phyloP scores from a whole-genome alignment of 306 rosid species.

The Fragaria iinumae region DNA sequence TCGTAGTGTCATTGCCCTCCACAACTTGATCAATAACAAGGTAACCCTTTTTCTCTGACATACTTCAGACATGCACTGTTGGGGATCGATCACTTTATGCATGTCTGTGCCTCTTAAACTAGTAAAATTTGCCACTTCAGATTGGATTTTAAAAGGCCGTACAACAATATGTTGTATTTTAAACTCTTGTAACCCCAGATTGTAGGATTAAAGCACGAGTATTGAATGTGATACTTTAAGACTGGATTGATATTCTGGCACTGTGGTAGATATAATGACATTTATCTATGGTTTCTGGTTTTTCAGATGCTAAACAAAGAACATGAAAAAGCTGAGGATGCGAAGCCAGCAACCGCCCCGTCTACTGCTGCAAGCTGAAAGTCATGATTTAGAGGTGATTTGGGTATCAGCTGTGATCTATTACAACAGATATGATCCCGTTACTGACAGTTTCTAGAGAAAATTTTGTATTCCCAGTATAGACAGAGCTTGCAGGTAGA shows the following conservation, averaged over 20 bases:
- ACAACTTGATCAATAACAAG: slow-evolving; percentile 71
- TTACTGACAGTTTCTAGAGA: slow-evolving; percentile 19
- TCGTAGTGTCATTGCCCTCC: slow-evolving; percentile 65
- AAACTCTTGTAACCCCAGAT: neutral
- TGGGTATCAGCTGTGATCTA: slow-evolving; percentile 2
- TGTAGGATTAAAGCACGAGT: neutral
- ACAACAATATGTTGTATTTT: neutral
- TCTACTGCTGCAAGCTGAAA: slow-evolving; percentile 32
- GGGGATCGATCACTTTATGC: neutral
- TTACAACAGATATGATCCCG: neutral
- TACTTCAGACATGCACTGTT: neutral
- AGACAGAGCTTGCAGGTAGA: neutral
- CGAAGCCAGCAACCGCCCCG: slow-evolving; percentile 37
- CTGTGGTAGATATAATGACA: neutral
- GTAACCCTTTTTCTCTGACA: slow-evolving; percentile 1
- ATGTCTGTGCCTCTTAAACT: neutral
- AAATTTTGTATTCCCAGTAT: slow-evolving; percentile 26
- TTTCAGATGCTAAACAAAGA: slow-evolving; percentile 59
- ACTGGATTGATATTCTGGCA: neutral
- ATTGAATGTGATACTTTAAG: neutral
- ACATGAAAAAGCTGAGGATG: slow-evolving; percentile 60
- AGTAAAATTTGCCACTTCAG: neutral
- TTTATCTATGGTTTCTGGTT: neutral
- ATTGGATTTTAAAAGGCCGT: neutral
- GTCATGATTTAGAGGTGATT: neutral